Percentiles rank a stretch among this genome's conserved stretches.
These are phyloP conservation scores for Amanita rimosa DNA, from an alignment of 768 basidiomycete genomes.

Conservation along the genomic window DNA sequence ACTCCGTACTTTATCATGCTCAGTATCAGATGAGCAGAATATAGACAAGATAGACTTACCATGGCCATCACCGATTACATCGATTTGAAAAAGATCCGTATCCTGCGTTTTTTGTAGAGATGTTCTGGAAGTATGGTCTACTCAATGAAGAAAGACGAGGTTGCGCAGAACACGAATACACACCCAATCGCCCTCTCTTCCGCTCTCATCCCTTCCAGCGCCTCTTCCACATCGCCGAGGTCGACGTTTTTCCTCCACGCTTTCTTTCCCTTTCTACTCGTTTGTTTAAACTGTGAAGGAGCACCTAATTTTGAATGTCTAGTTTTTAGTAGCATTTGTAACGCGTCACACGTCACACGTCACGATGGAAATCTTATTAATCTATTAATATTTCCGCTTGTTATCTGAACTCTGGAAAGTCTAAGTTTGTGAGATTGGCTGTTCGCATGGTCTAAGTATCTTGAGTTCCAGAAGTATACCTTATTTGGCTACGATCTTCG, in stretches of 20 bases:
- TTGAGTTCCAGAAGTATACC: too few species aligned
- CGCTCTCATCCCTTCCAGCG: slow-evolving; percentile 63
- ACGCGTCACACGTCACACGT: too few species aligned
- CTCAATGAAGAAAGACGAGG: background rate
- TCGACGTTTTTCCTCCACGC: slow-evolving; percentile 94
- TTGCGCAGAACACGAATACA: slow-evolving; percentile 12
- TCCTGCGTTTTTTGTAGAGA: slow-evolving; percentile 57
- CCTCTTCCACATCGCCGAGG: slow-evolving; percentile 49
- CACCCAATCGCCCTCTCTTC: slow-evolving; percentile 79
- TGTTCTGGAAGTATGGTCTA: slow-evolving; percentile 26
- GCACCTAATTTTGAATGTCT: slow-evolving; percentile 31
- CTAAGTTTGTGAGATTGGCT: too few species aligned
- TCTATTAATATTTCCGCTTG: too few species aligned
- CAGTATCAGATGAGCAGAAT: slow-evolving; percentile 1
- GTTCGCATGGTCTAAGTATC: too few species aligned
- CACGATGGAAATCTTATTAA: too few species aligned
- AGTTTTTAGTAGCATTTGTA: slow-evolving; percentile 8
- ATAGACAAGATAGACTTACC: slow-evolving; percentile 27
- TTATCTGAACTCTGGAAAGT: too few species aligned
- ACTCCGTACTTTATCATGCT: slow-evolving; percentile 40
- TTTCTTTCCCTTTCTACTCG: slow-evolving; percentile 82
- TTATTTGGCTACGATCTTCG: too few species aligned
- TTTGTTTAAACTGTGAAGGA: slow-evolving; percentile 52
- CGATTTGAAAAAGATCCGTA: slow-evolving; percentile 69
- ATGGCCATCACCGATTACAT: slow-evolving; percentile 67